These are phyloP conservation scores for Trapa incisa DNA, from an alignment of 345 rosid species.

Conservation along the genomic window DNA sequence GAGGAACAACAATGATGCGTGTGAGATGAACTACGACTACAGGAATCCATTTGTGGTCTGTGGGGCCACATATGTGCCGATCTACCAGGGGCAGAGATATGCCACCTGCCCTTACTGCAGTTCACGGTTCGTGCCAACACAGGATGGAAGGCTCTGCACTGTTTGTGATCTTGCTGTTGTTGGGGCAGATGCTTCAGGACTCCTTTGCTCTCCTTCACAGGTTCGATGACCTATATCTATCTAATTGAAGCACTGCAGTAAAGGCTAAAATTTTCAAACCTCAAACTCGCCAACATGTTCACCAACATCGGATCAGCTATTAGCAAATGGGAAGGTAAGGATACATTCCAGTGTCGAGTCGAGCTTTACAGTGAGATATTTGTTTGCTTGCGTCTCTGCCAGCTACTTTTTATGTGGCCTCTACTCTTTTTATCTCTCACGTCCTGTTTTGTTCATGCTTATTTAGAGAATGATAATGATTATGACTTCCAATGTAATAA, in stretches of 20 bases:
- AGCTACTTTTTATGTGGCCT: background rate
- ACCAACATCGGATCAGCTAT: background rate
- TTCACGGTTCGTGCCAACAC: conserved; percentile 59
- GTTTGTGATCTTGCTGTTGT: conserved; percentile 75
- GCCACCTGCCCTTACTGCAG: conserved; percentile 79
- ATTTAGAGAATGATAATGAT: conserved; percentile 1
- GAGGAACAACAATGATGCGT: conserved; percentile 56
- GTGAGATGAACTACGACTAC: conserved; percentile 71
- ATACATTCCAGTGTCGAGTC: conserved; percentile 2
- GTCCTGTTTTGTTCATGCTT: conserved; percentile 3
- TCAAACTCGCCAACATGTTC: background rate
- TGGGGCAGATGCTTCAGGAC: conserved; percentile 90
- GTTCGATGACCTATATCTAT: conserved; percentile 32
- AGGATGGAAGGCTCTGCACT: conserved; percentile 61
- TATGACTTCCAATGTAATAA: conserved; percentile 10
- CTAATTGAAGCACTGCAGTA: background rate
- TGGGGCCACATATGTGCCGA: conserved; percentile 82
- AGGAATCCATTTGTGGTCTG: conserved; percentile 91
- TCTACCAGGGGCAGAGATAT: conserved; percentile 84
- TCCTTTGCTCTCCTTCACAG: conserved; percentile 84
- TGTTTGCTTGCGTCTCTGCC: background rate
- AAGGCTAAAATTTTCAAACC: background rate
- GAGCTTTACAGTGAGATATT: background rate
- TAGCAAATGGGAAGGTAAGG: conserved; percentile 4
- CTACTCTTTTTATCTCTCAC: background rate